A percentile compares a stretch with the other conserved stretches of the same genome.
Evolutionary conservation across 2,329 filamentous ascomycete genomes (phyloP).

Genomic region (Daldinia sp.): DNA sequence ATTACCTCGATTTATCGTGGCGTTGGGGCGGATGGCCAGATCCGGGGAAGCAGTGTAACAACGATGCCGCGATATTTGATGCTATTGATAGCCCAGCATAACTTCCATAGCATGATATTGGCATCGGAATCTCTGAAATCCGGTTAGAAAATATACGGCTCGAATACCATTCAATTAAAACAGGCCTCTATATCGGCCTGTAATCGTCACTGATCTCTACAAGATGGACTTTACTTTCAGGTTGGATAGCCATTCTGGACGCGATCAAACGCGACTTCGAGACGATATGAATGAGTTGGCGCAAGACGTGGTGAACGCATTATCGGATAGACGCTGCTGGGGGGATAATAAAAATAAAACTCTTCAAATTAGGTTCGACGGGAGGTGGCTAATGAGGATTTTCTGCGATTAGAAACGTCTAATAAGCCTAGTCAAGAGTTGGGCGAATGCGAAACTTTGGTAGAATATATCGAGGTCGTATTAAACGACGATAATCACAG

Average conservation of each 20-base stretch:
- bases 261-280: not conserved
- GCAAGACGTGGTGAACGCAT: not conserved
- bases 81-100: not conserved
- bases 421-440: no score
- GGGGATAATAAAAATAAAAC: not conserved
- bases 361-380: not conserved
- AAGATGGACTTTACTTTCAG: slow-evolving; percentile 6
- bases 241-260: slow-evolving; percentile 5
- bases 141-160: not conserved
- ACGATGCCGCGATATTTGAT: not conserved
- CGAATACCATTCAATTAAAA: not conserved
- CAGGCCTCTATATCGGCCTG: not conserved
- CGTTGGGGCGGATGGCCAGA: not conserved
- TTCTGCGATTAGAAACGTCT: not conserved
- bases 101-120: not conserved
- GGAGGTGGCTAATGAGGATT: not conserved
- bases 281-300: not conserved
- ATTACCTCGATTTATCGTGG: no score
- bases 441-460: no score
- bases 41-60: not conserved
- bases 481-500: not conserved
- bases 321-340: not conserved
- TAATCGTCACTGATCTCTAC: not conserved
- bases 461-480: not conserved
- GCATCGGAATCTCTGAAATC: not conserved